Evolutionary conservation across 1,284 basidiomycete genomes (phyloP).

Genomic region (Ceratobasidium sp.): DNA sequence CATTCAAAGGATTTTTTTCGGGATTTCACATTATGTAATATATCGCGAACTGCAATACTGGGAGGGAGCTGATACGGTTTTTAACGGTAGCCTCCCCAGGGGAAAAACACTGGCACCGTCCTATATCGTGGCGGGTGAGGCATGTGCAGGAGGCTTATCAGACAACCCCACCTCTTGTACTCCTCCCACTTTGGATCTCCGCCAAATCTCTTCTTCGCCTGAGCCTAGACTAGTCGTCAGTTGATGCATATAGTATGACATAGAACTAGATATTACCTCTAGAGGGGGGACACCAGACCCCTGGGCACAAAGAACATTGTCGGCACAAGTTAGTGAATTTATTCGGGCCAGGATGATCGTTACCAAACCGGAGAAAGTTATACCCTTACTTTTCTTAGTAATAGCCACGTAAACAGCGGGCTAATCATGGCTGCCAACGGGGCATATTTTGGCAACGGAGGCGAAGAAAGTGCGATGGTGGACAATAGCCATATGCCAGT

Average conservation of each 20-base stretch:
- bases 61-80: too few relatives aligned
- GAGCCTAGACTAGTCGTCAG: constrained; percentile 48
- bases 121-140: constrained; percentile 39
- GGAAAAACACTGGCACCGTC: constrained; percentile 54
- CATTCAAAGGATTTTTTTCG: too few relatives aligned
- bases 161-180: constrained; percentile 65
- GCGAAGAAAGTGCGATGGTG: constrained; percentile 56
- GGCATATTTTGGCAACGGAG: constrained; percentile 56
- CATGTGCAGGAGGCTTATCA: constrained; percentile 7
- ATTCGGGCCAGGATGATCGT: too few relatives aligned
- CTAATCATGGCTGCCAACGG: constrained; percentile 62
- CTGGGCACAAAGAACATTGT: constrained; percentile 48
- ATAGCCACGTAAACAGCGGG: constrained; percentile 69
- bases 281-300: constrained; percentile 72
- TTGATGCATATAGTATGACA: not conserved
- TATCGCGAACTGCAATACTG: too few relatives aligned
- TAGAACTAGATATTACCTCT: constrained; percentile 53
- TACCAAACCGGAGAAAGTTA: not conserved
- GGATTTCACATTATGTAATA: too few relatives aligned
- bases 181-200: constrained; percentile 67
- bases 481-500: constrained; percentile 70
- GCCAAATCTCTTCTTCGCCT: constrained; percentile 70
- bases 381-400: constrained; percentile 59
- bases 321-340: constrained; percentile 2
- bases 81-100: constrained; percentile 46